phyloP scores from a whole-genome alignment of 441 rosid genomes.

The Erodium trifolium region DNA sequence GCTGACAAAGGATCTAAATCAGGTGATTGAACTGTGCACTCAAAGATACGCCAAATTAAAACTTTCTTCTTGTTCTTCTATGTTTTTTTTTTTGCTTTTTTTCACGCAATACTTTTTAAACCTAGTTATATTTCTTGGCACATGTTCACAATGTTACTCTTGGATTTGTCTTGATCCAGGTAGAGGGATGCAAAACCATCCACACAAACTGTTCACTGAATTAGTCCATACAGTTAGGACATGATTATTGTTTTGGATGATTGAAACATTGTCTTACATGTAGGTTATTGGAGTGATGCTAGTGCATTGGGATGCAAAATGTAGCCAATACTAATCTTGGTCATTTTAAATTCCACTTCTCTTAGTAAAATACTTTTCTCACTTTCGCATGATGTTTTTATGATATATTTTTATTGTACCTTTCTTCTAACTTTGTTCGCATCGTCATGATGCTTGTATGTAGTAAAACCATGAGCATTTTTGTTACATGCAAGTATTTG shows the following conservation, averaged over 20 bases:
- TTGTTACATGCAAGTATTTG: slow-evolving; percentile 1
- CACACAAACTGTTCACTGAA: no score
- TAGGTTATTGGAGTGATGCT: background rate
- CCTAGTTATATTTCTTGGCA: background rate
- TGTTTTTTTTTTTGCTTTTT: background rate
- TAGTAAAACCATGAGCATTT: background rate
- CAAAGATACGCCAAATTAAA: background rate
- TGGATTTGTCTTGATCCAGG: no score
- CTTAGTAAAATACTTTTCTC: background rate
- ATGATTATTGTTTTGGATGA: no score
- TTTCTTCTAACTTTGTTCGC: background rate
- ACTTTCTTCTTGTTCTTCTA: background rate
- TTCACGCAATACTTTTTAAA: background rate
- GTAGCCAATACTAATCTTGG: background rate
- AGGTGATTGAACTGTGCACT: background rate
- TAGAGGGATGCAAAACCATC: no score
- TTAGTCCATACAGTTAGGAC: no score
- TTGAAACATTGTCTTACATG: background rate
- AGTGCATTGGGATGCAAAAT: background rate
- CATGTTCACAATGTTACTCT: no score
- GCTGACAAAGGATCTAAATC: background rate
- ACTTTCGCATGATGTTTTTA: background rate
- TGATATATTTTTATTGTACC: background rate
- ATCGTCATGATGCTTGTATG: background rate
- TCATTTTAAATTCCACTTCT: background rate